Base-by-base conservation (phyloP, 2,329 filamentous ascomycete genomes). In the Stagonosporopsis vannaccii region DNA sequence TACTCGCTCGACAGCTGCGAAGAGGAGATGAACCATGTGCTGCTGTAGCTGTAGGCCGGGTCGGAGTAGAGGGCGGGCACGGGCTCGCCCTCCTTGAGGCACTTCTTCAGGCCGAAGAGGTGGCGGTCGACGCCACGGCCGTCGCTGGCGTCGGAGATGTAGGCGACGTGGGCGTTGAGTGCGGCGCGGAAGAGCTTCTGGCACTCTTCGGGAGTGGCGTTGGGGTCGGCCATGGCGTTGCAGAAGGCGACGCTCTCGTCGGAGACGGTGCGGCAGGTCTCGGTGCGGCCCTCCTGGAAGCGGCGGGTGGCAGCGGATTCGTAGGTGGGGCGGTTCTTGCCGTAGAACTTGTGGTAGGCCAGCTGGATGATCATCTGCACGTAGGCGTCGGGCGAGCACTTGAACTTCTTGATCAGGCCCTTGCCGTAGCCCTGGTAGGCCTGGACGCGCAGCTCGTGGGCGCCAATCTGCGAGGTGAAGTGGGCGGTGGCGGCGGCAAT, bases 311-410 rank as follows among this genome's bases (percentile, higher is more conserved):
- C 89, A 22, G 95, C 95, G 5, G 93, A 97, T 80, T 99, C 95
- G 81, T 99, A 99, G 0, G 96, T 99, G 1, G 95, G 95, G 4
- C 95, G 86, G 84, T 93, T 97, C 84, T 93, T 92, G 83, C 95
- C 95, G 79, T 96, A 97, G 91, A 99, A 97, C 81, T 98, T 98
- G 85, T 89, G 89, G 84, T 99, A 99, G 35, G 95, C 95, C 49
- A 98, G 87, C 79, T 99, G 95, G 76, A 99, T 99, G 76, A 97
- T 82, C 92, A 99, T 95, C 80, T 99, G 95, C 37, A 98, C 92
- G 77, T 96, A 99, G 28, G 94, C 95, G 71, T 99, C 96, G 26
- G 95, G 95, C 23, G 91, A 96, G 86, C 91, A 97, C 81, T 92
- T 96, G 87, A 99, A 98, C 79, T 97, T 96, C 87, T 99, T 99